Base-by-base conservation (phyloP, 495 filamentous ascomycete species). In the Beverwykella pulmonaria region DNA sequence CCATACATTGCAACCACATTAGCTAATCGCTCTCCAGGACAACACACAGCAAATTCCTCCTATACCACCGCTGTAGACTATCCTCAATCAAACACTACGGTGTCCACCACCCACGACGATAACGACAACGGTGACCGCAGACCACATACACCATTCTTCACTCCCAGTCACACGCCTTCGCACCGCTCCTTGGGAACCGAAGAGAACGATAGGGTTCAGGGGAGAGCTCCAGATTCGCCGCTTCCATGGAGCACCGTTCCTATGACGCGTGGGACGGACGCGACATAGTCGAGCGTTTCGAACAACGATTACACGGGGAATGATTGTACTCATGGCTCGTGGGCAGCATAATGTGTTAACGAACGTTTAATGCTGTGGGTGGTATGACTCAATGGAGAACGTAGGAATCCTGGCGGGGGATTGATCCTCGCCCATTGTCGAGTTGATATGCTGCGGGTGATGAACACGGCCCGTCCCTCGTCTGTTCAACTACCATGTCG, bases 121-220 rank as follows among this genome's bases (percentile, higher is more conserved):
- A 39, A 47, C 22, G 6, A 20, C 12, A 19, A 47, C 25, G 41
- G 22, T 25, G 20, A 30, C 29, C 1, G 17, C 10, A n/a, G 14
- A 23, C 19, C 2, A 29, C 20, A 32, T 30, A 61, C 50, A 2
- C 52, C 58, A 10, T 61, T 57, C 29, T 68, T 56, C 52, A 58
- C 59, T 20, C 65, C 65, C 14, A 69, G 59, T 34, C 32, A 59
- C 23, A 63, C 65, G 8, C 65, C 65, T 48, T 55, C 52, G 1
- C 65, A 63, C 19, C 59, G 23, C 15, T 69, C 59, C 2, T 4
- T 34, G 9, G 53, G 34, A 2, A 25, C 30, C 19, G 32, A 62
- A n/a, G 52, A 50, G 15, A 17, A 55, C 22, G 44, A 59, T 25
- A 25, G 39, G 4, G 20, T 7, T 14, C 36, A 53, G 32, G 63